Percentiles rank a stretch among this genome's conserved stretches.
Conservation (phyloP, 192 early-diverging fungal genomes). For the Backusella tuberculispora region DNA sequence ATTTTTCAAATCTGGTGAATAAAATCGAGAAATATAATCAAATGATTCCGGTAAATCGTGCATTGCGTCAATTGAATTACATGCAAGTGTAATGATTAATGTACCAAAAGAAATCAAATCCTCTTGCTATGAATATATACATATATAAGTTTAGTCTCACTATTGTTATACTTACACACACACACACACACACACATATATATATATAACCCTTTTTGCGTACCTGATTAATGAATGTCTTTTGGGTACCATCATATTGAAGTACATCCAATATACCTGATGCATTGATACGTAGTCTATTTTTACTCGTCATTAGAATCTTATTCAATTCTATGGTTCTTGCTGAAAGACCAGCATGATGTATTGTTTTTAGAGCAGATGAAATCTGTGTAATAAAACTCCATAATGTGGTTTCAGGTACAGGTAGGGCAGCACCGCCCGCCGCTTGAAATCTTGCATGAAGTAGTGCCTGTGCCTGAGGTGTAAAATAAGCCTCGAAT, state of each 20-base stretch:
- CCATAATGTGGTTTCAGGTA: conserved; percentile 79
- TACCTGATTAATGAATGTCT: conserved; percentile 61
- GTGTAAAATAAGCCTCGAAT: conserved; percentile 66
- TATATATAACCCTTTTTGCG: background rate
- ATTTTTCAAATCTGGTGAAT: conserved; percentile 83
- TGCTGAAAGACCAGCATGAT: conserved; percentile 79
- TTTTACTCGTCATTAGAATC: conserved; percentile 83
- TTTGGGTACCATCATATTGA: conserved; percentile 69
- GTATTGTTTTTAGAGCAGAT: conserved; percentile 81
- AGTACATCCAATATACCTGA: conserved; percentile 76
- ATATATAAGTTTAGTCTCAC: background rate
- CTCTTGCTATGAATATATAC: conserved; percentile 65
- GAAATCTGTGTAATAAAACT: conserved; percentile 80
- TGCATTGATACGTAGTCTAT: conserved; percentile 77
- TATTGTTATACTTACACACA: background rate
- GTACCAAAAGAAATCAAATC: conserved; percentile 84
- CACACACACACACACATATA: background rate
- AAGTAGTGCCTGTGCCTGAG: conserved; percentile 50
- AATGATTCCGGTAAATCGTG: conserved; percentile 78
- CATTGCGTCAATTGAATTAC: conserved; percentile 67
- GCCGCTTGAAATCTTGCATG: conserved; percentile 41
- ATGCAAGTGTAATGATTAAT: conserved; percentile 76
- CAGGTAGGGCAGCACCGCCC: conserved; percentile 39
- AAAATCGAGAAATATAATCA: conserved; percentile 74
- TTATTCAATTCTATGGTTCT: conserved; percentile 81